Evolutionary conservation across 495 filamentous ascomycete genomes (phyloP).

Genomic region (Tricharina praecox): DNA sequence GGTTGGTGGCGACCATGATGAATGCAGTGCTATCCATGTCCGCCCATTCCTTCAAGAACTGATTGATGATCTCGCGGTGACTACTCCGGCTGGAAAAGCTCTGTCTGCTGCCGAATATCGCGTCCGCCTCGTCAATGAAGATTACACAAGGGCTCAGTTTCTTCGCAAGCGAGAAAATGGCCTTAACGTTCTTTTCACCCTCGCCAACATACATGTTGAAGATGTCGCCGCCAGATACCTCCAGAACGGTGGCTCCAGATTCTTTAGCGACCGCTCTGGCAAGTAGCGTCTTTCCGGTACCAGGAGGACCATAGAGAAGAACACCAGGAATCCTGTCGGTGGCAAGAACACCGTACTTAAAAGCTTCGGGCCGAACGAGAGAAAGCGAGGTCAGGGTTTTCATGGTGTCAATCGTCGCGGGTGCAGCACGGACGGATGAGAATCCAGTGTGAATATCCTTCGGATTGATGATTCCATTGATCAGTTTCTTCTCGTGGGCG

Average conservation of each 20-base stretch:
- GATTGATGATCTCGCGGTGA: slow-evolving; percentile 87
- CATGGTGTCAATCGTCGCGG: slow-evolving; percentile 70
- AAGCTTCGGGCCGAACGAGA: slow-evolving; percentile 77
- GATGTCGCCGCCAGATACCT: slow-evolving; percentile 47
- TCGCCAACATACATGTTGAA: slow-evolving; percentile 96
- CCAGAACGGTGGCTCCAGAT: slow-evolving; percentile 63
- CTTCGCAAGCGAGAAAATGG: slow-evolving; percentile 77
- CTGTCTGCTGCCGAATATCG: slow-evolving; percentile 63
- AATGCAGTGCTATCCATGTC: slow-evolving; percentile 78
- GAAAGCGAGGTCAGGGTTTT: slow-evolving; percentile 82
- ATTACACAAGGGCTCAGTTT: slow-evolving; percentile 88
- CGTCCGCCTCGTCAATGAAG: slow-evolving; percentile 94
- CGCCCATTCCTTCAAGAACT: slow-evolving; percentile 97
- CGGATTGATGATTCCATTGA: slow-evolving; percentile 66
- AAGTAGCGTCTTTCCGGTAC: slow-evolving; percentile 87
- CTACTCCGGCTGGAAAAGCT: slow-evolving; percentile 38
- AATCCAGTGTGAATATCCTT: slow-evolving; percentile 74
- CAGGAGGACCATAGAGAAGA: slow-evolving; percentile 84
- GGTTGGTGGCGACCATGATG: slow-evolving; percentile 97
- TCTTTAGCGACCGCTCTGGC: slow-evolving; percentile 94
- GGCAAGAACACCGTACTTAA: slow-evolving; percentile 84
- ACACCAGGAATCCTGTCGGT: slow-evolving; percentile 80
- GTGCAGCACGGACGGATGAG: slow-evolving; percentile 59
- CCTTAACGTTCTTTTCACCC: slow-evolving; percentile 89
- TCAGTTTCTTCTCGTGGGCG: slow-evolving; percentile 61